Base-by-base conservation (phyloP, 2,329 filamentous ascomycete genomes). In the Podosphaera aphanis region DNA sequence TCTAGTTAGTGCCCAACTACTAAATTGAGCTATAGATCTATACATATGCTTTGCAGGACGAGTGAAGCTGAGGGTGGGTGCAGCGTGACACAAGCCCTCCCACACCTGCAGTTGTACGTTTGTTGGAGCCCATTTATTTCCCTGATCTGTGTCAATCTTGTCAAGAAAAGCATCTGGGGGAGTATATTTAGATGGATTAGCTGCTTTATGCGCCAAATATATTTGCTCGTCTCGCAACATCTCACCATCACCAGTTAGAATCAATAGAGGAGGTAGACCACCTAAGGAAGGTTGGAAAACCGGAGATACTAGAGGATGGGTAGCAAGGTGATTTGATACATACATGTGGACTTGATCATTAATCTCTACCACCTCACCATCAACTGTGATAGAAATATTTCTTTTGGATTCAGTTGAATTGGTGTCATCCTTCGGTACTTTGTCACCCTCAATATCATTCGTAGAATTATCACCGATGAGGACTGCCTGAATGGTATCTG, bases 11-110 rank as follows among this genome's bases (percentile, higher is more conserved):
- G 81, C 80, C 86, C 86, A 95, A 0, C 86, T 84, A 2, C 85
- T 81, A 56, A 98, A 95, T 53, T 94, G 88, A 0, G 90, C 82
- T 45, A 94, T 76, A 1, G 83, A 83, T 42, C 88, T 74, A 59
- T 84, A 95, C 85, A 95, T 94, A 63, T 81, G 82, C 60, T 95
- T 95, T 40, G 88, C 90, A 0, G 90, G 90, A n/a, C 79, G 73
- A 0, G 88, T 95, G 60, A 93, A 95, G 55, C 83, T 93, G n/a
- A 95, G 68, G 0, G 86, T 94, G 0, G 88, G 83, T 0, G 80
- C 78, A 5, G 93, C 86, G 58, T 95, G 88, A 56, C 90, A 95
- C 2, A 95, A 66, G 55, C 93, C 82, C 48, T 95, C 88, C 86
- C 88, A 95, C 1, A 95, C 79, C 59, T 95, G 90, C 2, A 98